Evolutionary conservation across 306 rosid genomes (phyloP).

Genomic region (Malus sieversii): DNA sequence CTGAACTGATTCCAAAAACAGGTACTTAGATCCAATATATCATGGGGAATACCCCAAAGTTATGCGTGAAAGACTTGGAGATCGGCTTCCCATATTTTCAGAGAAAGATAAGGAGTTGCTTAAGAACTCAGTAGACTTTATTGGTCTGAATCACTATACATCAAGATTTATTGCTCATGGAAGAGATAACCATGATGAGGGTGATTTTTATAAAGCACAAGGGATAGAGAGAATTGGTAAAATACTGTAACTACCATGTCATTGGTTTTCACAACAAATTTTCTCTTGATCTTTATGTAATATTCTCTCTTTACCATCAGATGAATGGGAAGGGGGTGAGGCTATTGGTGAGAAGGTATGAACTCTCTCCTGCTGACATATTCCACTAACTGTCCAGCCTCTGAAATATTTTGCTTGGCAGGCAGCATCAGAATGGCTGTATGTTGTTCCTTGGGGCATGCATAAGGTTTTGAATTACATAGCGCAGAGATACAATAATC

Average conservation of each 20-base stretch:
- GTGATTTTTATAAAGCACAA: slow-evolving; percentile 45
- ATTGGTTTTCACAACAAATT: not conserved
- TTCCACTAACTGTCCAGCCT: not conserved
- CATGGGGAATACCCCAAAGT: slow-evolving; percentile 73
- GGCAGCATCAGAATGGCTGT: slow-evolving; percentile 99
- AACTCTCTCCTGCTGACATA: not conserved
- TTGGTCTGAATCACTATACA: slow-evolving; percentile 85
- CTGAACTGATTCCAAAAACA: slow-evolving; percentile 15
- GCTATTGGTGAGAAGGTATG: slow-evolving; percentile 78
- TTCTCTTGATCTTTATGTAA: slow-evolving; percentile 9
- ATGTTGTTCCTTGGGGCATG: slow-evolving; percentile 94
- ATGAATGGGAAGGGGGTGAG: slow-evolving; percentile 80
- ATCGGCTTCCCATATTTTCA: slow-evolving; percentile 74
- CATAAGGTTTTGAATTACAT: slow-evolving; percentile 62
- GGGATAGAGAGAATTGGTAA: slow-evolving; percentile 61
- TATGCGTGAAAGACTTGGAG: slow-evolving; percentile 73
- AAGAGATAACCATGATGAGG: slow-evolving; percentile 24
- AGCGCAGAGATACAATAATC: slow-evolving; percentile 51
- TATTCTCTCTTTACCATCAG: slow-evolving; percentile 35
- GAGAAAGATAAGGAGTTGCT: slow-evolving; percentile 65
- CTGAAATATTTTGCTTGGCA: slow-evolving; percentile 30
- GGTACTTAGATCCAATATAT: slow-evolving; percentile 74
- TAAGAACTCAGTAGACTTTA: slow-evolving; percentile 55
- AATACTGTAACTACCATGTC: not conserved
- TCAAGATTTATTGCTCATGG: slow-evolving; percentile 74